Conservation (phyloP, 495 filamentous ascomycete genomes). For the Hypoxylon cercidicola region DNA sequence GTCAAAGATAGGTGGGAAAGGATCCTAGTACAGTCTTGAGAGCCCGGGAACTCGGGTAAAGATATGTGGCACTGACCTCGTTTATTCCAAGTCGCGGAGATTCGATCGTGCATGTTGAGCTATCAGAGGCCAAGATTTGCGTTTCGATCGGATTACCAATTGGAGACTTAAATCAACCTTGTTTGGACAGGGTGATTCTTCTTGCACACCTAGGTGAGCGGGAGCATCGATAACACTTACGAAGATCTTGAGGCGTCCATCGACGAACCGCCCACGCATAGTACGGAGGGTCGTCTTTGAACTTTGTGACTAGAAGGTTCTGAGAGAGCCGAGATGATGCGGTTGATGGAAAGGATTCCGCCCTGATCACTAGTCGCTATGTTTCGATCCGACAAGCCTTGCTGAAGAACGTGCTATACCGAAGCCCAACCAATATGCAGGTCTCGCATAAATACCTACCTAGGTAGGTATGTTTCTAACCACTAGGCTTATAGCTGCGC, state of each 20-base stretch:
- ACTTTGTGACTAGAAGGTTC: background rate
- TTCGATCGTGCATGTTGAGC: slow-evolving; percentile 26
- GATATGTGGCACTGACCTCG: slow-evolving; percentile 19
- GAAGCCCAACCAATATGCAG: slow-evolving; percentile 24
- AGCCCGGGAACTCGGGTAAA: slow-evolving; percentile 38
- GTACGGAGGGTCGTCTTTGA: background rate
- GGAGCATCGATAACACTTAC: slow-evolving; percentile 4
- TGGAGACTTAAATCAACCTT: slow-evolving; percentile 14
- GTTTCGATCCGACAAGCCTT: background rate
- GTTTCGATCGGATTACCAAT: slow-evolving; percentile 27
- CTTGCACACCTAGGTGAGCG: slow-evolving; percentile 35
- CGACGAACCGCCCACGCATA: slow-evolving; percentile 6
- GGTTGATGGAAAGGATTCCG: slow-evolving; percentile 24
- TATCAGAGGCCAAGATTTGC: slow-evolving; percentile 27
- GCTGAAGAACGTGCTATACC: slow-evolving; percentile 16
- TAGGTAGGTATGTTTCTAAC: slow-evolving; percentile 1
- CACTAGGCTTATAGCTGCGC: slow-evolving; percentile 3
- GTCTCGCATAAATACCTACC: slow-evolving; percentile 33
- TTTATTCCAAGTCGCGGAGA: slow-evolving; percentile 21
- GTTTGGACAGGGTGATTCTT: slow-evolving; percentile 9
- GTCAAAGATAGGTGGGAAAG: slow-evolving; percentile 20
- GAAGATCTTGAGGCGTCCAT: background rate
- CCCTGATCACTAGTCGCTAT: background rate
- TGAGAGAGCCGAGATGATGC: background rate
- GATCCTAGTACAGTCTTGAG: slow-evolving; percentile 14